phyloP scores from a whole-genome alignment of 805 yeast genomes.

The Metschnikowia colocasiae region DNA sequence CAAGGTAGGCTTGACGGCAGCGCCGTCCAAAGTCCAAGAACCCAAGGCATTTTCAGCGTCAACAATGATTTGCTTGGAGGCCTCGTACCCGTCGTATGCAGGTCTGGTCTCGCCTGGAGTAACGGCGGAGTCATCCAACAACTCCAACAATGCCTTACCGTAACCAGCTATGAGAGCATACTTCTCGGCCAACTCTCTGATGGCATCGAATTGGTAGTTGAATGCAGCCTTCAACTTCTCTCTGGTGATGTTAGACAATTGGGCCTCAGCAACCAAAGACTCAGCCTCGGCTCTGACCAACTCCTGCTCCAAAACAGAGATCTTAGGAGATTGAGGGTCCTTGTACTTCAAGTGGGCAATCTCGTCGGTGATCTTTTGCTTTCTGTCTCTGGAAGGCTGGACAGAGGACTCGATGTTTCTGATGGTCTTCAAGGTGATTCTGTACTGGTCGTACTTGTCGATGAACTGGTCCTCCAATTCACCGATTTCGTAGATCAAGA shows the following conservation, averaged over 20 bases:
- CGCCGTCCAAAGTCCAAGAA: conserved; percentile 94
- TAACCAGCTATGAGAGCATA: conserved; percentile 96
- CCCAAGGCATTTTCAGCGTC: conserved; percentile 96
- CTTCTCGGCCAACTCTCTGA: conserved; percentile 94
- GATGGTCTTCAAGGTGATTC: conserved; percentile 89
- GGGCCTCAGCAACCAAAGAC: conserved; percentile 98
- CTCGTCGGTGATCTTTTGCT: conserved; percentile 95
- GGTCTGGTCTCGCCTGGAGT: conserved; percentile 99
- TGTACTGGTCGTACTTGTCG: conserved; percentile 97
- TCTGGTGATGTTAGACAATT: conserved; percentile 95
- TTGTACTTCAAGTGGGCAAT: conserved; percentile 97
- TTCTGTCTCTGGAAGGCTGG: conserved; percentile 97
- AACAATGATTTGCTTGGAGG: conserved; percentile 94
- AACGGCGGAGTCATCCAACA: conserved; percentile 93
- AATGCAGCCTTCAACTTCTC: conserved; percentile 97
- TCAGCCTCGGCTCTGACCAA: conserved; percentile 99
- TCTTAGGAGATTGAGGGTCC: conserved; percentile 97
- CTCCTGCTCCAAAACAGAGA: conserved; percentile 94
- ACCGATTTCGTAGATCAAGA: conserved; percentile 90
- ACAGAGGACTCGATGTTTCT: conserved; percentile 97
- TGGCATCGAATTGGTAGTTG: conserved; percentile 93
- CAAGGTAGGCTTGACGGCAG: conserved; percentile 90
- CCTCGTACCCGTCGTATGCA: conserved; percentile 97
- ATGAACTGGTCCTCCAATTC: conserved; percentile 98
- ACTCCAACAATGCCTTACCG: conserved; percentile 95